phyloP scores from a whole-genome alignment of 495 filamentous ascomycete genomes.

The Aspergillus sparsus region DNA sequence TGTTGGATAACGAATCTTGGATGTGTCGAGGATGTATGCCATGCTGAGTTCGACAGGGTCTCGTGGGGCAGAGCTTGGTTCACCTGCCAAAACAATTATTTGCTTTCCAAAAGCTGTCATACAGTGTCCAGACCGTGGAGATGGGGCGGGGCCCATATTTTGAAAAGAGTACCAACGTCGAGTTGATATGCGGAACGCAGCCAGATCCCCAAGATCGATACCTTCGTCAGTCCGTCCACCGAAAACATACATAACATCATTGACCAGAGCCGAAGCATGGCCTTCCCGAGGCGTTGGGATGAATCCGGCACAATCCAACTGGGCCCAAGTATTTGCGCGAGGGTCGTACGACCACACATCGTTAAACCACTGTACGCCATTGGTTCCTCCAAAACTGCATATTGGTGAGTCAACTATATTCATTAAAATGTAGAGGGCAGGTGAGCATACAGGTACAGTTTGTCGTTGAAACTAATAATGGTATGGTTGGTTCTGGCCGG shows the following conservation, averaged over 20 bases:
- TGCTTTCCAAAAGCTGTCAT: conserved; percentile 95
- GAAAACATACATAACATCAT: conserved; percentile 99
- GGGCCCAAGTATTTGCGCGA: conserved; percentile 74
- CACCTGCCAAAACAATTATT: conserved; percentile 88
- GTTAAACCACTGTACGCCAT: conserved; percentile 94
- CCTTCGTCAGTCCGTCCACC: conserved; percentile 95
- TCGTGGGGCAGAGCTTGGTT: conserved; percentile 83
- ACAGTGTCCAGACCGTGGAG: conserved; percentile 89
- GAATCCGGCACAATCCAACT: conserved; percentile 94
- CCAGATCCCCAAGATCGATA: conserved; percentile 86
- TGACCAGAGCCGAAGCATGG: conserved; percentile 88
- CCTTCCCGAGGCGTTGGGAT: conserved; percentile 93
- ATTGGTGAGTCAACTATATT: conserved; percentile 14
- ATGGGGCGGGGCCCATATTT: conserved; percentile 97
- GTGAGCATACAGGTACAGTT: conserved; percentile 78
- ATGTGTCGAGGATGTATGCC: conserved; percentile 89
- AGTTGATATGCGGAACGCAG: conserved; percentile 89
- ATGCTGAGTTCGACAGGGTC: conserved; percentile 82
- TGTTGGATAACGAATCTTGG: conserved; percentile 92
- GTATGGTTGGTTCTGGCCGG: conserved; percentile 94
- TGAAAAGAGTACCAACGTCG: conserved; percentile 99
- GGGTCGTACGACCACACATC: conserved; percentile 98
- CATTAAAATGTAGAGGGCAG: not conserved
- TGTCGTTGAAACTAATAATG: conserved; percentile 88
- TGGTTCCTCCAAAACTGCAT: conserved; percentile 89